phyloP scores from a whole-genome alignment of 2,329 filamentous ascomycete genomes.

The Chlorencoelia australis region DNA sequence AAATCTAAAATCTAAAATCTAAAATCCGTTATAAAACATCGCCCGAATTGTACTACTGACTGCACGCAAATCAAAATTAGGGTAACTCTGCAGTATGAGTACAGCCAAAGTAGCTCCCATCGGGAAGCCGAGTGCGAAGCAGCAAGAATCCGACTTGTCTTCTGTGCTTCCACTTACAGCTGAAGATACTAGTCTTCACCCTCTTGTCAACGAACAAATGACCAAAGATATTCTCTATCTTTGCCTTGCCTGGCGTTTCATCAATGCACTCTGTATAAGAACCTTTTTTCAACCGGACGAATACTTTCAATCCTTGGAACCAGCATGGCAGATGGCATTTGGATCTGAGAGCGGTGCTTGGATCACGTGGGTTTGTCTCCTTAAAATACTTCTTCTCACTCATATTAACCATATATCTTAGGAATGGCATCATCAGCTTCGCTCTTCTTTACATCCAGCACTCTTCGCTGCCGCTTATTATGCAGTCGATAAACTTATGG shows the following conservation, averaged over 20 bases:
- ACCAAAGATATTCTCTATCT: slow-evolving; percentile 21
- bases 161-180: no score
- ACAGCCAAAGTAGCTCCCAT: no score
- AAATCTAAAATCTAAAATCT: no score
- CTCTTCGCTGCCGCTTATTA: slow-evolving; percentile 73
- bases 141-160: slow-evolving; percentile 7
- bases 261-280: slow-evolving; percentile 67
- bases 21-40: no score
- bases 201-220: slow-evolving; percentile 21
- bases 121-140: no score
- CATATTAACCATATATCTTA: slow-evolving; percentile 28
- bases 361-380: slow-evolving; percentile 77
- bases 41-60: no score
- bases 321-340: slow-evolving; percentile 84
- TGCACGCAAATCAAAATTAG: slow-evolving; percentile 1
- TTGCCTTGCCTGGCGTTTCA: slow-evolving; percentile 59
- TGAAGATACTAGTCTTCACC: slow-evolving; percentile 17
- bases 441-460: slow-evolving; percentile 84
- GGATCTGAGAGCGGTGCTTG: slow-evolving; percentile 69
- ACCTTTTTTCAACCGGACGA: slow-evolving; percentile 99
- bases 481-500: slow-evolving; percentile 45
- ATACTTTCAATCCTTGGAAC: slow-evolving; percentile 91
- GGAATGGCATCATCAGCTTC: slow-evolving; percentile 87
- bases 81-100: no score
- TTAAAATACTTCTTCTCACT: background rate